These are phyloP conservation scores for Lodderomyces oxycetoniae DNA, from an alignment of 1,139 yeast species.

Conservation along the genomic window DNA sequence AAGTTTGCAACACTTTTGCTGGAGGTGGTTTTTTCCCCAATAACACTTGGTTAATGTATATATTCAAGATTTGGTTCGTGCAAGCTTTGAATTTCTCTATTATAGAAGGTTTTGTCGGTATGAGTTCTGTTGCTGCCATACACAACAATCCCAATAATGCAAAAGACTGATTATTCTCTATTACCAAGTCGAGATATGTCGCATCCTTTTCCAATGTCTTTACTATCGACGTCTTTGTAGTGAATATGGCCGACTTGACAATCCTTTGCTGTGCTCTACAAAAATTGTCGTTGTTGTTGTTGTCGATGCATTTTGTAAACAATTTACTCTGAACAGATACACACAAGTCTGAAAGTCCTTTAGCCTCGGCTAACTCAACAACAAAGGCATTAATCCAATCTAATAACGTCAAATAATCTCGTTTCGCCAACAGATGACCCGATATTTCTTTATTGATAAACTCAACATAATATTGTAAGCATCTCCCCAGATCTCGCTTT, in stretches of 20 bases:
- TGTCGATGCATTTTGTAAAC: conserved; percentile 18
- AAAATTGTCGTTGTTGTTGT: conserved; percentile 7
- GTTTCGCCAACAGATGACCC: conserved; percentile 39
- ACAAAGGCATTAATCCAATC: conserved; percentile 47
- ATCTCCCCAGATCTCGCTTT: conserved; percentile 22
- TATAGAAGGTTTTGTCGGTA: conserved; percentile 39
- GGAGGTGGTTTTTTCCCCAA: conserved; percentile 40
- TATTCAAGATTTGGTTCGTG: conserved; percentile 18
- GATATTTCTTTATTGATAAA: conserved; percentile 34
- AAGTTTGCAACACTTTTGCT: conserved; percentile 18
- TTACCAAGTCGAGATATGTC: conserved; percentile 12
- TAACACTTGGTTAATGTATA: conserved; percentile 33
- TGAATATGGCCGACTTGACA: conserved; percentile 37
- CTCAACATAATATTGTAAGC: conserved; percentile 30
- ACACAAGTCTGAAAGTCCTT: conserved; percentile 12
- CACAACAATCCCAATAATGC: conserved; percentile 39
- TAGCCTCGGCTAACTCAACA: conserved; percentile 18
- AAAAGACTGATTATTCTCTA: conserved; percentile 11
- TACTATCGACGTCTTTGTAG: conserved; percentile 28
- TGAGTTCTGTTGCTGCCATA: conserved; percentile 32
- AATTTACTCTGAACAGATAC: conserved; percentile 22
- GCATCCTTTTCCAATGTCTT: conserved; percentile 12
- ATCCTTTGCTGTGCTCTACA: conserved; percentile 49
- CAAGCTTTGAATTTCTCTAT: conserved; percentile 20
- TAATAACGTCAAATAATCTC: conserved; percentile 53